phyloP scores from a whole-genome alignment of 176 grass and related monocot genomes.

The Calamus simplicifolius region DNA sequence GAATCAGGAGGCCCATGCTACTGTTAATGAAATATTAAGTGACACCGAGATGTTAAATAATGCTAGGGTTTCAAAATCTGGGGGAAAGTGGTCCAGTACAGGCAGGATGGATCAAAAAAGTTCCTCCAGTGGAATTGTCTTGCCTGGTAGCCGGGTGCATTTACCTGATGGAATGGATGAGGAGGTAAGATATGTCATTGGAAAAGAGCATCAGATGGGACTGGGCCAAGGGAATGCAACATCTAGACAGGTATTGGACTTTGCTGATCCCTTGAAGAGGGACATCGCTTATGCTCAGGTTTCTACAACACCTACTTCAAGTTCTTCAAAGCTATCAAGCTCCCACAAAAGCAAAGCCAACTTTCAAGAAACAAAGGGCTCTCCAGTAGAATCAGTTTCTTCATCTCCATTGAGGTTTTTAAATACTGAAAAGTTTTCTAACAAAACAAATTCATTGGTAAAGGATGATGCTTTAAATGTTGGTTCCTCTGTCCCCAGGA shows the following conservation, averaged over 20 bases:
- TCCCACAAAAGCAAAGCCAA: conserved; percentile 52
- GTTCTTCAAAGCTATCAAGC: conserved; percentile 64
- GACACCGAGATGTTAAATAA: conserved; percentile 36
- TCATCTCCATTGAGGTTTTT: conserved; percentile 59
- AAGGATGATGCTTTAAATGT: conserved; percentile 51
- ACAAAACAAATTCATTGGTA: conserved; percentile 33
- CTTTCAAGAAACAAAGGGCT: conserved; percentile 38
- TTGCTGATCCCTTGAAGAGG: conserved; percentile 31
- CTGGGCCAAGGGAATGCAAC: conserved; percentile 1
- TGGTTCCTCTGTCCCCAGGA: conserved; percentile 34
- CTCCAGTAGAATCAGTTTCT: conserved; percentile 54
- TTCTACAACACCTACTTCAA: conserved; percentile 53
- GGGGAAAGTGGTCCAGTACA: conserved; percentile 1
- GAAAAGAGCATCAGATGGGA: conserved; percentile 37
- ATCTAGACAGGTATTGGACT: conserved; percentile 30
- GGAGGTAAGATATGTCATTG: conserved; percentile 19
- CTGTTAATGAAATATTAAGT: conserved; percentile 27
- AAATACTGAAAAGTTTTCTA: conserved; percentile 44
- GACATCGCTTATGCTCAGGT: conserved; percentile 34
- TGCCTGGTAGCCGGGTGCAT: conserved; percentile 26
- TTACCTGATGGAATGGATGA: conserved; percentile 27
- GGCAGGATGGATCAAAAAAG: conserved; percentile 14
- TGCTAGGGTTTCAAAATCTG: conserved; percentile 19
- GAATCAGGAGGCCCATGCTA: conserved; percentile 27
- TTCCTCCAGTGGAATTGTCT: conserved; percentile 15